A percentile compares a stretch with the other conserved stretches of the same genome.
These are phyloP conservation scores for Myxozyma monticola DNA, from an alignment of 805 yeast genomes.

Conservation along the genomic window DNA sequence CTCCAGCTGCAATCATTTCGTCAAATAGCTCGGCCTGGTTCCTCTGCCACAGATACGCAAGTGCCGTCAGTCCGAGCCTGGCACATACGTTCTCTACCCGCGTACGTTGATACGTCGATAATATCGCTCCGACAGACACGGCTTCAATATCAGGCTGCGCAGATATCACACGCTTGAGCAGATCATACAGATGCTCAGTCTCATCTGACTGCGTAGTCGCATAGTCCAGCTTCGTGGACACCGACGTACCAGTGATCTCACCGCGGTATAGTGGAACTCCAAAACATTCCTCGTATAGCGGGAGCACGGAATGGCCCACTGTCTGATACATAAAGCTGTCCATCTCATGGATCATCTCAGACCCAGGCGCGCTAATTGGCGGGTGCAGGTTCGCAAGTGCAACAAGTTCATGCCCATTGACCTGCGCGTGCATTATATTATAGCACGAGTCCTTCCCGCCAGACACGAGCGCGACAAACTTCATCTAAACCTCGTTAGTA, in stretches of 20 bases:
- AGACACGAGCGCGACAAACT: conserved; percentile 84
- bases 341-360: conserved; percentile 56
- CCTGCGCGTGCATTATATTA: conserved; percentile 81
- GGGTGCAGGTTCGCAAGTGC: conserved; percentile 88
- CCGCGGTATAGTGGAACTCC: conserved; percentile 79
- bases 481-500: conserved; percentile 52
- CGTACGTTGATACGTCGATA: conserved; percentile 92
- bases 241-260: conserved; percentile 61
- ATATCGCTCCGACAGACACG: conserved; percentile 93
- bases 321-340: conserved; percentile 98
- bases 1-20: conserved; percentile 67
- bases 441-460: conserved; percentile 97
- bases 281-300: conserved; percentile 63
- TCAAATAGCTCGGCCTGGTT: conserved; percentile 75
- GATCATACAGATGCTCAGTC: conserved; percentile 72
- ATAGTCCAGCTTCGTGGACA: conserved; percentile 70
- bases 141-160: conserved; percentile 74
- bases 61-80: conserved; percentile 63
- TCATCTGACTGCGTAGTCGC: conserved; percentile 70
- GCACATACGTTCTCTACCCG: conserved; percentile 90
- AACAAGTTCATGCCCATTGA: conserved; percentile 78
- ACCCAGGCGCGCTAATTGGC: conserved; percentile 34
- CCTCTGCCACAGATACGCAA: conserved; percentile 89
- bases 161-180: conserved; percentile 51
- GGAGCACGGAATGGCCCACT: conserved; percentile 82